phyloP scores from a whole-genome alignment of 2,329 filamentous ascomycete genomes.

The Aspergillus aculeatus region DNA sequence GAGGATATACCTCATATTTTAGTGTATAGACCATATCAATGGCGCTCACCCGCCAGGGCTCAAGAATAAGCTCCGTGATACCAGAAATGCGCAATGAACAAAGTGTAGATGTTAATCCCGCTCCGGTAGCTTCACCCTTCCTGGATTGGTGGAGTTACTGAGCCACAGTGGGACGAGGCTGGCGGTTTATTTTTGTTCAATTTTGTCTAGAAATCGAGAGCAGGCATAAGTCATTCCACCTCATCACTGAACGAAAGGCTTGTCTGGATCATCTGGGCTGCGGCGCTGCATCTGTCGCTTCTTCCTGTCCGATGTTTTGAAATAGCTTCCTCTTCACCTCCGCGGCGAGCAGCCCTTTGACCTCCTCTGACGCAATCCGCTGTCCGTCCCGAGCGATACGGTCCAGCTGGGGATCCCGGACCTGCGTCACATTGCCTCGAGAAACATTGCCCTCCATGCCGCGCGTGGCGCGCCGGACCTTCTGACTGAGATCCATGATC shows the following conservation, averaged over 20 bases:
- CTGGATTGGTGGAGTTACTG: background rate
- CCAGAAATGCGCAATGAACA: background rate
- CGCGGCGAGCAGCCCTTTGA: constrained; percentile 46
- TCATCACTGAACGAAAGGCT: background rate
- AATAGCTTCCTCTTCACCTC: constrained; percentile 55
- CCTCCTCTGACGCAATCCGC: constrained; percentile 57
- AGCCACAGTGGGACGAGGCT: background rate
- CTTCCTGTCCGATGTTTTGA: constrained; percentile 38
- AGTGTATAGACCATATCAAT: constrained; percentile 6
- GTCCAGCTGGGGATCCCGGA: constrained; percentile 49
- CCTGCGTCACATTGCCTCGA: constrained; percentile 27
- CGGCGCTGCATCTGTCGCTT: constrained; percentile 16
- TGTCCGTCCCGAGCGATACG: constrained; percentile 58
- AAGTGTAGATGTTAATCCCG: background rate
- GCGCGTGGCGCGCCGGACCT: constrained; percentile 67
- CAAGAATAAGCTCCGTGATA: background rate
- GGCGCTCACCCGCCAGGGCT: background rate
- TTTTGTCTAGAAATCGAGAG: background rate
- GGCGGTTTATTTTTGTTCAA: background rate
- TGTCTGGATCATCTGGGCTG: background rate
- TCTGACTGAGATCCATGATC: constrained; percentile 81
- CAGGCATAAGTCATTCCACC: background rate
- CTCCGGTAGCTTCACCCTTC: background rate
- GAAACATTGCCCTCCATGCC: constrained; percentile 35
- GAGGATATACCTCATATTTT: constrained; percentile 15